Conservation (phyloP, 352 stramenopile species). For the Pelagophyceae sp. region DNA sequence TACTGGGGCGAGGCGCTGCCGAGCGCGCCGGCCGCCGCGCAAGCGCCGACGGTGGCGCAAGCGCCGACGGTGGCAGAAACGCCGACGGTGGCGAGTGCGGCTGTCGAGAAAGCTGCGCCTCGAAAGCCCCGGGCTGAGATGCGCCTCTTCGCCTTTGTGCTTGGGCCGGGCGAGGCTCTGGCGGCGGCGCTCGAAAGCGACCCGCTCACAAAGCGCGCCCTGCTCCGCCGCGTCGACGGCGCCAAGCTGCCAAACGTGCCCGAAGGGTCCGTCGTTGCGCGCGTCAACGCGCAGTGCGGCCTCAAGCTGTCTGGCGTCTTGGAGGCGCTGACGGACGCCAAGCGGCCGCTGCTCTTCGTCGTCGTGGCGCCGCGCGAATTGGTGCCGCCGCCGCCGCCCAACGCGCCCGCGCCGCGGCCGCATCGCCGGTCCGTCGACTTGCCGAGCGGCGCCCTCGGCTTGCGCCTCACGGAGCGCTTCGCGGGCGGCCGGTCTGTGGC, state of each 20-base stretch:
- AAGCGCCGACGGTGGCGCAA: not conserved
- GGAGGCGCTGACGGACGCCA: not conserved
- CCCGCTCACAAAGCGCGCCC: not conserved
- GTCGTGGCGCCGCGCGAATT: not conserved
- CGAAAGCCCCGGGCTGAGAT: no score
- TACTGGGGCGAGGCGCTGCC: not conserved
- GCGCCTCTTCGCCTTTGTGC: not conserved
- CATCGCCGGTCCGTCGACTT: not conserved
- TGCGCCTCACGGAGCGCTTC: not conserved
- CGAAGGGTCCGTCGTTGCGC: not conserved
- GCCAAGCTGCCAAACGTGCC: not conserved
- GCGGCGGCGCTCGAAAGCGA: not conserved
- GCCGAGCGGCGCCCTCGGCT: not conserved
- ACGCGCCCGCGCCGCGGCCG: not conserved
- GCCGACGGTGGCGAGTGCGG: not conserved
- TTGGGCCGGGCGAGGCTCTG: not conserved
- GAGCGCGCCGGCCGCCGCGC: no score
- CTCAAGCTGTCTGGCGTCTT: not conserved
- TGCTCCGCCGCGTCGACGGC: not conserved
- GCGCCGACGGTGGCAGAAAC: not conserved
- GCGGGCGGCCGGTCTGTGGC: not conserved
- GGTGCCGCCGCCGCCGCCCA: not conserved
- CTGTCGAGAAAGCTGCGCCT: no score
- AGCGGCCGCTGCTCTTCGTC: constrained; percentile 3
- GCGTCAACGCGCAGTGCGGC: not conserved